Evolutionary conservation across 306 rosid genomes (phyloP), one percentile per base, ranked within the genome.

Genomic region (Quercus alba): DNA sequence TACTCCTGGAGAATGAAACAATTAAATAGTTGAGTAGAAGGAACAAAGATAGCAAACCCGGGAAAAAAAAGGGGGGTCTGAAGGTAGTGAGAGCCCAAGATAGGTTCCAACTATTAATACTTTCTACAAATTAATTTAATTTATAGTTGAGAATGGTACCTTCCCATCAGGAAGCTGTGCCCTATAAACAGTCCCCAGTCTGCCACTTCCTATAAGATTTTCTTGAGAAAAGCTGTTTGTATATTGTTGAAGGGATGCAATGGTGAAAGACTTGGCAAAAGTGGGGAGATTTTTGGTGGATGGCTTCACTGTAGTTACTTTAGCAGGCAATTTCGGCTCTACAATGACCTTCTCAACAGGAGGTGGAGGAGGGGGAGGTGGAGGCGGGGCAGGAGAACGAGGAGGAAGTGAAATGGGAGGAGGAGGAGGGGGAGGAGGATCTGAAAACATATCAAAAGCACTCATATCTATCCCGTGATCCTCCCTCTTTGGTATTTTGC

Each of bases 221-320:
- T 96, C 98, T 75, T 76, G 92, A 58, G 99, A 93, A 80, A 96
- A 96, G 89, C 98, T 96, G 85, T 96, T 89, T 80, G 99, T 96
- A 74, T 86, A 88, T 80, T 96, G 98, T 82, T 96, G 99, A 82
- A 96, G 99, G 78, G 90, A 89, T 21, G 99, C 99, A 82, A 96
- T 87, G 56, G 91, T 80, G 83, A 88, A 96, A 82, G 79, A 87
- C 86, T 90, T 93, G 1, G 94, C 93, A 80, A 82, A 81, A 76
- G 88, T 86, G 26, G 86, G 76, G 72, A 76, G 77, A 75, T 58
- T 80, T 84, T 38, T 91, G 56, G 74, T 33, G 67, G 90, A 38
- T 74, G 88, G 92, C 87, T 77, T 87, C 83, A 15, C 81, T 41
- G 78, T 26, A 52, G 85, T 76, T 75, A 75, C 83, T 80, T 87